Percentiles rank a stretch among this genome's conserved stretches.
These are phyloP conservation scores for Argentina anserina DNA, from an alignment of 306 rosid species.

Conservation along the genomic window DNA sequence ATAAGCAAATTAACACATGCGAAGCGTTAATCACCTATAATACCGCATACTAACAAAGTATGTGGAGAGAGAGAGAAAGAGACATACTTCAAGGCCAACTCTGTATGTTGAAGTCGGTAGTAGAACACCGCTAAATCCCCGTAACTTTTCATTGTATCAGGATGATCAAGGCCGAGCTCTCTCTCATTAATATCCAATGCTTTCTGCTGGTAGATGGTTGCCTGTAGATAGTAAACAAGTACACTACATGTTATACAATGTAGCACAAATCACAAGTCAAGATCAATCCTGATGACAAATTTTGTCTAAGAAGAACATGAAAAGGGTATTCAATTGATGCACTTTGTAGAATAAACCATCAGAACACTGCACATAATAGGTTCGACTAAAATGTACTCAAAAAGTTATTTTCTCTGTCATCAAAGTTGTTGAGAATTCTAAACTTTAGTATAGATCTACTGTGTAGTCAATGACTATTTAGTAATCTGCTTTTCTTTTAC, in stretches of 20 bases:
- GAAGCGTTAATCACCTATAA: neutral
- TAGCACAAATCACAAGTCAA: neutral
- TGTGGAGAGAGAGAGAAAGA: neutral
- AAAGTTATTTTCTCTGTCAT: neutral
- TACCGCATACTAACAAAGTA: neutral
- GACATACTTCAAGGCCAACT: conserved; percentile 90
- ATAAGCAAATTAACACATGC: neutral
- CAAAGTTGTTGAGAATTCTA: neutral
- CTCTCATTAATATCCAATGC: conserved; percentile 96
- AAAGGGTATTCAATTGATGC: neutral
- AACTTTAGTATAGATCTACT: neutral
- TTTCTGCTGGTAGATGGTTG: conserved; percentile 95
- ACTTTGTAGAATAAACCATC: neutral
- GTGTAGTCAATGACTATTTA: neutral
- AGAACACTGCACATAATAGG: neutral
- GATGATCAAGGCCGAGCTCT: conserved; percentile 99
- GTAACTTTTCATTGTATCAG: conserved; percentile 98
- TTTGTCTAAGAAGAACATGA: neutral
- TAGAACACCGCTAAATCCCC: conserved; percentile 99
- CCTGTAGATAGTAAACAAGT: conserved; percentile 44
- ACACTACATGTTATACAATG: conserved; percentile 6
- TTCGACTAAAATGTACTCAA: neutral
- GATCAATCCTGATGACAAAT: neutral
- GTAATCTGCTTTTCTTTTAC: neutral
- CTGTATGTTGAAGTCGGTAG: conserved; percentile 97